phyloP scores from a whole-genome alignment of 1,139 yeast species.

The Debaryomycetaceae sp. region DNA sequence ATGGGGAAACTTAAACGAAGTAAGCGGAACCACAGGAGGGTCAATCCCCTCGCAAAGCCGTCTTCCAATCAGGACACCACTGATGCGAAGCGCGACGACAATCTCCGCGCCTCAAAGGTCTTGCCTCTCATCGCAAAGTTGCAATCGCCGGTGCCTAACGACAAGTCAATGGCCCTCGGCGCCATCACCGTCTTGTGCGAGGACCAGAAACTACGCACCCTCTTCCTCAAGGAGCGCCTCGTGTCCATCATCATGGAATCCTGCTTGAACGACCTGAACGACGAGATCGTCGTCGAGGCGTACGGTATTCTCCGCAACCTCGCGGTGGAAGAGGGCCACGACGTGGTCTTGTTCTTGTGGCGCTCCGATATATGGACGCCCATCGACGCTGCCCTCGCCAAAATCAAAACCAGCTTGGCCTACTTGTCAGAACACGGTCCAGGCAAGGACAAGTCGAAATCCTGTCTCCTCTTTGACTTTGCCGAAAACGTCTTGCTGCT shows the following conservation, averaged over 20 bases:
- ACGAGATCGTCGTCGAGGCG: conserved; percentile 69
- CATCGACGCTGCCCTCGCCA: conserved; percentile 39
- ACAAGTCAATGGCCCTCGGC: conserved; percentile 66
- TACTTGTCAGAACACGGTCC: conserved; percentile 22
- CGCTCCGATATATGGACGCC: conserved; percentile 65
- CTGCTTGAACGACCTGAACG: conserved; percentile 54
- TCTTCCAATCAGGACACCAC: conserved; percentile 7
- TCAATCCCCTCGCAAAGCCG: conserved; percentile 32
- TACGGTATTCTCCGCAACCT: conserved; percentile 73
- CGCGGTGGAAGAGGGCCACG: conserved; percentile 84
- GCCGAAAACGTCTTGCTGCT: conserved; percentile 68
- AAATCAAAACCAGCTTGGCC: conserved; percentile 38
- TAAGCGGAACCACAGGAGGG: conserved; percentile 48
- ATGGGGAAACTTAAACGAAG: conserved; percentile 76
- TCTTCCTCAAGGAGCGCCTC: conserved; percentile 61
- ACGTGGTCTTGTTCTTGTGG: conserved; percentile 64
- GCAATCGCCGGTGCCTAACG: conserved; percentile 54
- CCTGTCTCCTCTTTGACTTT: conserved; percentile 47
- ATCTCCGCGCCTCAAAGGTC: conserved; percentile 44
- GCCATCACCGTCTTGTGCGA: conserved; percentile 66
- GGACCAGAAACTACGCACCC: conserved; percentile 49
- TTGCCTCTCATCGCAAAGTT: conserved; percentile 60
- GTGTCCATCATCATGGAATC: conserved; percentile 54
- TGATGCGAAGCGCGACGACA: conserved; percentile 32
- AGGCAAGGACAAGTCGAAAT: conserved; percentile 30